These are phyloP conservation scores for Blastobotrys petasosporus DNA, from an alignment of 1,139 yeast genomes.

Conservation along the genomic window DNA sequence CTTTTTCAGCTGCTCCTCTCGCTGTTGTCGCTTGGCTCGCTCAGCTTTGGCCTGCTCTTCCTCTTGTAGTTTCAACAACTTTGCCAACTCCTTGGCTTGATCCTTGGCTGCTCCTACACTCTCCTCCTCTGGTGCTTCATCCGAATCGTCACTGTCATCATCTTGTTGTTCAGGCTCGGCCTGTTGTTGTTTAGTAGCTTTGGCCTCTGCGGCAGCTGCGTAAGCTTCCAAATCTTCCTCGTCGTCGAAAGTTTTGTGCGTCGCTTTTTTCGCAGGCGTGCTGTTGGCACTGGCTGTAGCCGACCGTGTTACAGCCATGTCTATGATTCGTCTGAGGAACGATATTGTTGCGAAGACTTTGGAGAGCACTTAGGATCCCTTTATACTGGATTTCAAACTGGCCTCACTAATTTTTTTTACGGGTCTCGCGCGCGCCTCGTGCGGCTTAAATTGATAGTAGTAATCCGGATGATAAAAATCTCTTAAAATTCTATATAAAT, in stretches of 20 bases:
- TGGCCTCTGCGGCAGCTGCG: background rate
- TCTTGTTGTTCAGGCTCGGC: background rate
- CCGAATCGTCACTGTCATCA: conserved; percentile 16
- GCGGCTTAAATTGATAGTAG: too few relatives aligned
- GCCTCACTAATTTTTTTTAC: too few relatives aligned
- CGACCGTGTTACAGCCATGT: too few relatives aligned
- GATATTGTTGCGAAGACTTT: too few relatives aligned
- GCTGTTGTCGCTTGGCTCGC: conserved; percentile 18
- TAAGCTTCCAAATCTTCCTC: conserved; percentile 2
- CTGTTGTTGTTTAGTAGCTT: background rate
- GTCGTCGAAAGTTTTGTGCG: conserved; percentile 5
- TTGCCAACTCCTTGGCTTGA: conserved; percentile 10
- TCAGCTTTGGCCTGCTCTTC: conserved; percentile 14
- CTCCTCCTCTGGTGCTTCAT: conserved; percentile 26
- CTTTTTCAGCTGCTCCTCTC: conserved; percentile 17
- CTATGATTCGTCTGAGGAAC: too few relatives aligned
- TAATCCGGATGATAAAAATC: too few relatives aligned
- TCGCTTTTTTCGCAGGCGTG: background rate
- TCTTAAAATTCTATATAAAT: too few relatives aligned
- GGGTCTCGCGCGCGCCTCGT: too few relatives aligned
- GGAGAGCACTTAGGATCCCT: too few relatives aligned
- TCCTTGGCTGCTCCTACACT: conserved; percentile 16
- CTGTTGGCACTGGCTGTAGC: too few relatives aligned
- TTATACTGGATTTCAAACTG: too few relatives aligned
- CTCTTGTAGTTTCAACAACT: conserved; percentile 9